These are phyloP conservation scores for Candida montana DNA, from an alignment of 805 yeast genomes.

Conservation along the genomic window DNA sequence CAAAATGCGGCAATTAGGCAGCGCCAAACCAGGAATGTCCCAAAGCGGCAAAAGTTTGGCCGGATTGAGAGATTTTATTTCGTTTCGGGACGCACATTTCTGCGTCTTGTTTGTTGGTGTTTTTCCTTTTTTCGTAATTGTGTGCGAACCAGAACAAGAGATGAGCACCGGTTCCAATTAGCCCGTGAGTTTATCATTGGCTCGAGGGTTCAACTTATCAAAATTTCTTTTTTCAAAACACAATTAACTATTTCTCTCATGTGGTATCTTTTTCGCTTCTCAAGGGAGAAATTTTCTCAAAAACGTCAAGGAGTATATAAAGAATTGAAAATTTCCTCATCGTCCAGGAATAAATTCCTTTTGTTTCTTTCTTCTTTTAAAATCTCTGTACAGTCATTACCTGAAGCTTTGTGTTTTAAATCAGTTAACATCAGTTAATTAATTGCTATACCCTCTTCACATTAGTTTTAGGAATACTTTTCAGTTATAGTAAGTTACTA, in stretches of 20 bases:
- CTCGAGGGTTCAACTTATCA: constrained; percentile 1
- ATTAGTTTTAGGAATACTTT: constrained; percentile 7
- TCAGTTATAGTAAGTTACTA: constrained; percentile 6
- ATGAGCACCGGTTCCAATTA: constrained; percentile 7
- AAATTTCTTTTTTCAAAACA: constrained; percentile 4
- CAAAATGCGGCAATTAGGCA: background rate
- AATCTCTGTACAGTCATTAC: constrained; percentile 8
- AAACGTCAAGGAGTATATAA: constrained; percentile 5
- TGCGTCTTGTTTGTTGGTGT: constrained; percentile 7
- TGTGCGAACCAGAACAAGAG: constrained; percentile 1
- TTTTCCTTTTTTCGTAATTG: constrained; percentile 9
- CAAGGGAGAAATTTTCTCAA: constrained; percentile 3
- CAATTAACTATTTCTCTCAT: constrained; percentile 5
- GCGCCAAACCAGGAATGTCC: background rate
- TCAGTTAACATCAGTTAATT: constrained; percentile 5
- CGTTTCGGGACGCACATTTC: constrained; percentile 2
- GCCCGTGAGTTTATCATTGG: constrained; percentile 8
- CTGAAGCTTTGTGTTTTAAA: constrained; percentile 9
- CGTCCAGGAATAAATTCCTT: background rate
- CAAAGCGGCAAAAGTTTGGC: constrained; percentile 2
- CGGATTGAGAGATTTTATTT: constrained; percentile 10
- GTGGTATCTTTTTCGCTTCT: constrained; percentile 7
- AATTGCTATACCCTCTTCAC: constrained; percentile 7
- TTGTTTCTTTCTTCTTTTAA: background rate
- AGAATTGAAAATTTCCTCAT: constrained; percentile 8